Evolutionary conservation across 1,139 yeast genomes (phyloP), one percentile per base, ranked within the genome.

Genomic region (Nakaseomyces delphensis): DNA sequence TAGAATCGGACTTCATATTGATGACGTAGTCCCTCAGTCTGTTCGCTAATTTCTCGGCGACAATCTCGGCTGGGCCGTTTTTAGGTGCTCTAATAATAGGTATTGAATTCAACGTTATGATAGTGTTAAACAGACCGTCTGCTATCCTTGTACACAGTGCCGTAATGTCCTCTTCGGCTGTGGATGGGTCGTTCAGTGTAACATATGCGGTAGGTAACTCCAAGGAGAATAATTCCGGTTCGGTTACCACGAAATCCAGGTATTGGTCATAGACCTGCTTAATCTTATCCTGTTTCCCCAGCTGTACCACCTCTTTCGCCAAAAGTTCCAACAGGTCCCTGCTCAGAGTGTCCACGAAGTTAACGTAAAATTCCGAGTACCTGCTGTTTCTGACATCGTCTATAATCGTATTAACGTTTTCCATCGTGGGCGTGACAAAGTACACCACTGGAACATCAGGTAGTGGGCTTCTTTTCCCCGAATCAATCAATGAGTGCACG

Each of bases 401-500:
- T 15, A 86, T 73, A 29, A 91, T 82, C 20, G 66, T 59, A 37
- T 74, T 65, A 39, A 91, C 69, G 58, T 91, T 93, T 42, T 77
- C 89, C 29, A 72, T 67, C 0, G 94, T 83, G 3, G 98, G 98
- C 46, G 84, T 83, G 37, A 91, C 79, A 55, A 93, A 89, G 64
- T 93, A 91, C 39, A 93, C 77, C 3, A 79, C 98, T 1, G 97
- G 96, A 7, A 89, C 97, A 55, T 91, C 98, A 1, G 95, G 86
- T 43, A 91, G 71, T 2, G 91, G 75, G 19, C 89, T 76, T 49
- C 98, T 69, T 45, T 75, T 76, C 40, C 84, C 70, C 45, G 31
- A 20, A n/a, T 71, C 70, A 43, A 89, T 76, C 45, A 83, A 65
- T 48, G 91, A 72, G 61, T 91, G 97, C 52, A 87, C 83, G 0